Evolutionary conservation across 2,329 filamentous ascomycete genomes (phyloP).

Genomic region (Monosporascus ibericus): DNA sequence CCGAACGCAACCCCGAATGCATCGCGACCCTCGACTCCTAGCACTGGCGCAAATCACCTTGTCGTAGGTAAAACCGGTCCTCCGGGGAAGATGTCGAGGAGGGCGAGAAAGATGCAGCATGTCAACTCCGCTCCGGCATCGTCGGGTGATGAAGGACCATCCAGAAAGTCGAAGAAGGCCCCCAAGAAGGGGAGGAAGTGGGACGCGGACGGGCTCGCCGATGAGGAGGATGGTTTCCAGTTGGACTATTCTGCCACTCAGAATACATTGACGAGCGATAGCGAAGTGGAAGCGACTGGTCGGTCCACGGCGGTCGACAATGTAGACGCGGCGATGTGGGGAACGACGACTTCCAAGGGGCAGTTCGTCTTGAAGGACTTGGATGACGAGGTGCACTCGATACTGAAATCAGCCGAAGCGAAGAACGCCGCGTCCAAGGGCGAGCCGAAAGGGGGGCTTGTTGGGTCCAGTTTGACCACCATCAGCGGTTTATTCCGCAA

Average conservation of each 20-base stretch:
- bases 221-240: slow-evolving; percentile 72
- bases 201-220: slow-evolving; percentile 82
- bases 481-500: slow-evolving; percentile 89
- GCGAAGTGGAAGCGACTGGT: slow-evolving; percentile 42
- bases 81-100: slow-evolving; percentile 69
- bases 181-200: slow-evolving; percentile 85
- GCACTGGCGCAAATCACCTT: slow-evolving; percentile 50
- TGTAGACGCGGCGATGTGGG: slow-evolving; percentile 77
- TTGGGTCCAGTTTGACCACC: slow-evolving; percentile 73
- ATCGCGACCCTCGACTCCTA: slow-evolving; percentile 74
- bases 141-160: slow-evolving; percentile 73
- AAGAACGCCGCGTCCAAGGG: slow-evolving; percentile 42
- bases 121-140: slow-evolving; percentile 61
- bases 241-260: slow-evolving; percentile 78
- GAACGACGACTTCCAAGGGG: slow-evolving; percentile 75
- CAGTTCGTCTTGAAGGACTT: slow-evolving; percentile 92
- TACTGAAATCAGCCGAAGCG: slow-evolving; percentile 73
- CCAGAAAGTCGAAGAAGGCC: slow-evolving; percentile 54
- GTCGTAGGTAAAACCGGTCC: slow-evolving; percentile 70
- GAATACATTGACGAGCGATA: slow-evolving; percentile 45
- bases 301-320: slow-evolving; percentile 61
- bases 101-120: slow-evolving; percentile 66
- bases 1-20: slow-evolving; percentile 65
- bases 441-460: slow-evolving; percentile 56
- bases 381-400: slow-evolving; percentile 87